phyloP scores from a whole-genome alignment of 2,329 filamentous ascomycete genomes.

The Fusarium nelsonii region DNA sequence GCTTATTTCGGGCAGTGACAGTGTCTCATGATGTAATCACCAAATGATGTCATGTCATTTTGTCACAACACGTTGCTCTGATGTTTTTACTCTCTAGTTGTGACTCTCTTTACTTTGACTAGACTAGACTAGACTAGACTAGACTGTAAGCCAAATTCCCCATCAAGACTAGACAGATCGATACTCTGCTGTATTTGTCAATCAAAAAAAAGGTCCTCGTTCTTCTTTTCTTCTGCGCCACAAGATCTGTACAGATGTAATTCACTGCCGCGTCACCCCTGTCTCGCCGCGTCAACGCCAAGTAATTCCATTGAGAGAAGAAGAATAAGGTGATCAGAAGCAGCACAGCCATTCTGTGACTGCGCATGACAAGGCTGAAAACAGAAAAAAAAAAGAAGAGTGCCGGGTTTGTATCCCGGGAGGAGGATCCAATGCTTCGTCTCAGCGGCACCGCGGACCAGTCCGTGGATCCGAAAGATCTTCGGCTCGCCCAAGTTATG shows the following conservation, averaged over 20 bases:
- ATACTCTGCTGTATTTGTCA: not conserved
- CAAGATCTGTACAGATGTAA: not conserved
- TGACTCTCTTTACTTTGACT: no score
- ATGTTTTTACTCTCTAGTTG: no score
- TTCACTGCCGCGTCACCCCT: constrained; percentile 26
- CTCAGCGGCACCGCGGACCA: constrained; percentile 2
- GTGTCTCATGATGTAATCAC: constrained; percentile 33
- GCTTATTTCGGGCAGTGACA: constrained; percentile 22
- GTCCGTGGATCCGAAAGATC: constrained; percentile 15
- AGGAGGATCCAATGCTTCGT: not conserved
- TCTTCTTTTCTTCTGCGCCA: constrained; percentile 15
- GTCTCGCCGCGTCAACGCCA: constrained; percentile 24
- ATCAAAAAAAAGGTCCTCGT: no score
- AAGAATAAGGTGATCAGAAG: not conserved
- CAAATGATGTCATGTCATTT: constrained; percentile 22
- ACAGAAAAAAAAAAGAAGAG: not conserved
- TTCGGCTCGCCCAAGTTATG: not conserved
- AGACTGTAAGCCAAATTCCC: not conserved
- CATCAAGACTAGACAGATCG: not conserved
- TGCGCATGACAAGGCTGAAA: constrained; percentile 12
- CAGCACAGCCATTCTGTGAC: constrained; percentile 6
- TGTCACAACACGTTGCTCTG: not conserved
- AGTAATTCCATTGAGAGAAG: not conserved
- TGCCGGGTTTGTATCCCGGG: constrained; percentile 11
- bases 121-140: not conserved